Evolutionary conservation across 352 stramenopile species (phyloP).

Genomic region (Phytophthora chlamydospora): DNA sequence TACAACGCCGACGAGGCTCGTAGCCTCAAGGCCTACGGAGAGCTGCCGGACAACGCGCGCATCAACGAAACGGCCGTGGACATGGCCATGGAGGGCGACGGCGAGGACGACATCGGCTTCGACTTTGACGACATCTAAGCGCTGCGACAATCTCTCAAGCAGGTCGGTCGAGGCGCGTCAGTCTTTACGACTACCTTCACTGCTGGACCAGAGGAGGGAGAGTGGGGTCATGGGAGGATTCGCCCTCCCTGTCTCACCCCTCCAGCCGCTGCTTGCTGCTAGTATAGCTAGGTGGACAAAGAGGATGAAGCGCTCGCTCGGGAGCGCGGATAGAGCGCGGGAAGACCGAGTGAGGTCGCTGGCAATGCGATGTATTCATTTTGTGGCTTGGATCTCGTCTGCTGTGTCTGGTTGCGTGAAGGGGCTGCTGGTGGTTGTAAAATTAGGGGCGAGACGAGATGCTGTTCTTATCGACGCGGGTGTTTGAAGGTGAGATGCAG

Average conservation of each 20-base stretch:
- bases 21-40: conserved; percentile 99
- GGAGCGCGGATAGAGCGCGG: conserved; percentile 21
- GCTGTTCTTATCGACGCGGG: conserved; percentile 16
- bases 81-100: conserved; percentile 83
- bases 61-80: conserved; percentile 91
- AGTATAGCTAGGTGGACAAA: conserved; percentile 26
- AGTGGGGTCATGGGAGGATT: not conserved
- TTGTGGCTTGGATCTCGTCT: conserved; percentile 27
- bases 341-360: conserved; percentile 13
- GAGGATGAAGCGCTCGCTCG: conserved; percentile 14
- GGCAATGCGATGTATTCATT: conserved; percentile 46
- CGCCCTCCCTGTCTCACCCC: not conserved
- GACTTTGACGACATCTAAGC: conserved; percentile 92
- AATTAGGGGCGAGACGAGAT: conserved; percentile 7
- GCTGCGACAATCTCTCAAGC: too few relatives aligned
- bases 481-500: conserved; percentile 4
- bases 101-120: conserved; percentile 90
- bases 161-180: too few relatives aligned
- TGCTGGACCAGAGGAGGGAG: not conserved
- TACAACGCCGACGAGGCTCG: conserved; percentile 98
- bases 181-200: not conserved
- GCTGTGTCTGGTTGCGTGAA: not conserved
- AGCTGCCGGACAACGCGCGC: conserved; percentile 97
- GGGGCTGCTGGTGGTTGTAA: not conserved
- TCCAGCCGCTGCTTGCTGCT: conserved; percentile 21